Base-by-base conservation (phyloP, 2,329 filamentous ascomycete genomes). In the Davidsoniella australis region DNA sequence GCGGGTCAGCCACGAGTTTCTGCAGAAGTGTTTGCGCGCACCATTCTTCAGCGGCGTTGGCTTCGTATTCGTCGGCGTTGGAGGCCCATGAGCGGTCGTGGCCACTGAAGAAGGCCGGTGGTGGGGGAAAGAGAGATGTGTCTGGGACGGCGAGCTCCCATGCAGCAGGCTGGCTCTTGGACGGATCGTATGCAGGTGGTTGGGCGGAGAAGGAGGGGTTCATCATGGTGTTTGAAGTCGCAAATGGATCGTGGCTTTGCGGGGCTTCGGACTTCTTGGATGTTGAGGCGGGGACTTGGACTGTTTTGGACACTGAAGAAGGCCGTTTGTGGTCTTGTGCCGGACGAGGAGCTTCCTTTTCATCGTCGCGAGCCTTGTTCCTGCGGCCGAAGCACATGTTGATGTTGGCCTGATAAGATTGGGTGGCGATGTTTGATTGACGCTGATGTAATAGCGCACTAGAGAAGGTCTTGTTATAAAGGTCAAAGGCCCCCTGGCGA, bases 61-160 rank as follows among this genome's bases (percentile, higher is more conserved):
- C 76, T 53, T 84, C 74, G 45, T 70, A 68, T 55, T 73, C 70
- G 2, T 73, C 73, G 1, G 84, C 79, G 61, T 89, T 89, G 59
- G 76, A 78, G 2, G 79, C 72, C 0, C 78, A 76, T 10, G 81
- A 85, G 29, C 62, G 65, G 53, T 83, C 76, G 57, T 77, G 76
- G 45, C 75, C 75, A 48, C 64, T 65, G 62, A 77, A 78, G 59
- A 85, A 71, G 26, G 73, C 72, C 0, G 83, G 83, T 1, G 83
- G 83, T 0, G 82, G 82, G 1, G 82, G 82, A 41, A 87, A 75
- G 8, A 83, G 69, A 1, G 80, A 69, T 1, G 76, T 85, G 61
- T 87, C 82, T 0, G 82, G 81, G 1, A 86, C 80, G 2, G 78
- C 73, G 5, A 72, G 59, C 55, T 78, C 70, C 83, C 83, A 87